Percentiles rank a stretch among this genome's conserved stretches.
phyloP scores from a whole-genome alignment of 2,329 filamentous ascomycete genomes.

The Pseudohalonectria lignicola region DNA sequence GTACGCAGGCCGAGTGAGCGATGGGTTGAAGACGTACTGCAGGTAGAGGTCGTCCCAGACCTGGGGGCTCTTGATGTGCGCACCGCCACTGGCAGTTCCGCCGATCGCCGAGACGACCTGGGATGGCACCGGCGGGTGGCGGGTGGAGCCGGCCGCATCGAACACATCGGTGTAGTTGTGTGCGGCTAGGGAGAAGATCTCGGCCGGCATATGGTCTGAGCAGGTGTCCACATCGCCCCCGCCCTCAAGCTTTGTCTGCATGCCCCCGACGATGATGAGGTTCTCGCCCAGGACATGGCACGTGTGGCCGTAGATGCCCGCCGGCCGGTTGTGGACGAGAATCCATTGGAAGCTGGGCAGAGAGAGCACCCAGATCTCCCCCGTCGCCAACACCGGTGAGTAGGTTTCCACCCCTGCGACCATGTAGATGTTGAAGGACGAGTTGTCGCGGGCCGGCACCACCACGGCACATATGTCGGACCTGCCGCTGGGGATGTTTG shows the following conservation, averaged over 20 bases:
- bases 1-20: constrained; percentile 9
- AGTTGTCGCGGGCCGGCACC: constrained; percentile 8
- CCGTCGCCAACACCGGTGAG: constrained; percentile 5
- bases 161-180: constrained; percentile 17
- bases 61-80: constrained; percentile 11
- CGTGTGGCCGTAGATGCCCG: constrained; percentile 9
- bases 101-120: constrained; percentile 32
- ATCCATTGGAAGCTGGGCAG: constrained; percentile 11
- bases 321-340: constrained; percentile 6
- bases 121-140: constrained; percentile 30
- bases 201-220: constrained; percentile 11
- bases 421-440: constrained; percentile 11
- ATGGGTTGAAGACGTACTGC: constrained; percentile 13
- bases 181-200: constrained; percentile 9
- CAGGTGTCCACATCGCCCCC: constrained; percentile 5
- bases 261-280: constrained; percentile 8
- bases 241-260: constrained; percentile 7
- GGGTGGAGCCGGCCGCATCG: constrained; percentile 10
- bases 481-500: constrained; percentile 7
- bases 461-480: constrained; percentile 11
- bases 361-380: constrained; percentile 9
- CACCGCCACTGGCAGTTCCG: constrained; percentile 24
- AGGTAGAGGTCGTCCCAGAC: constrained; percentile 13
- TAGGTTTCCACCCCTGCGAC: constrained; percentile 10
- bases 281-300: constrained; percentile 9